Evolutionary conservation across 768 basidiomycete species (phyloP), one percentile per base, ranked within the genome.

Genomic region (Naganishia antarctica): DNA sequence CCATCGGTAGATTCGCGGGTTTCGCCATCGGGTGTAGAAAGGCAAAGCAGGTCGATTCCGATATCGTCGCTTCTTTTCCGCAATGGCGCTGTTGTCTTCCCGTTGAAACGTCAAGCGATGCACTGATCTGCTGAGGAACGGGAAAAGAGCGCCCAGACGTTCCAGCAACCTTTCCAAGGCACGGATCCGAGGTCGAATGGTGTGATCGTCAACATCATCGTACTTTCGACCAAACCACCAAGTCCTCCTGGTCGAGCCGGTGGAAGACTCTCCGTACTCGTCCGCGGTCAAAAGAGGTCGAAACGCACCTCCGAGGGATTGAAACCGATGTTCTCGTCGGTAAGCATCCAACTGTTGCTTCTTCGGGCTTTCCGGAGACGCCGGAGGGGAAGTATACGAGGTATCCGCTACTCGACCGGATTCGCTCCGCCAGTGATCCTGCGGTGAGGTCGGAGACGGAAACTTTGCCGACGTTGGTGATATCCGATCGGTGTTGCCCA

Each of bases 11-110:
- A 40, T 57, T 40, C 53, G 53, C 53, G 37, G 37, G 53, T 57
- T 40, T 34, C 53, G n/a, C 53, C 53, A 57, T 40, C 53, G 53
- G 12, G 53, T 57, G 53, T 57, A 57, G 53, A 40, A n/a, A 16
- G 53, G 53, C 53, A 57, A 57, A 21, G 37, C 12, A 18, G 2
- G 12, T 18, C 25, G 31, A 23, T 25, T 26, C 16, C 53, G 53
- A 8, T 34, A 32, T 18, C 9, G 37, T 15, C n/a, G 4, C 37
- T 57, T 57, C 37, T 57, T 57, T 37, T 40, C 53, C 37, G 37
- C 53, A 18, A 57, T 41, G 21, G 37, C 37, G n/a, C 53, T 57
- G 53, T 40, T 29, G 53, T 25, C 37, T 13, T 12, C 18, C 5
- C n/a, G 37, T 23, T 34, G 34, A 25, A 34, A 40, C 23, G 37